A percentile compares a stretch with the other conserved stretches of the same genome.
These are phyloP conservation scores for Coemansia sp. DNA, from an alignment of 192 early-diverging fungal species.

Conservation along the genomic window DNA sequence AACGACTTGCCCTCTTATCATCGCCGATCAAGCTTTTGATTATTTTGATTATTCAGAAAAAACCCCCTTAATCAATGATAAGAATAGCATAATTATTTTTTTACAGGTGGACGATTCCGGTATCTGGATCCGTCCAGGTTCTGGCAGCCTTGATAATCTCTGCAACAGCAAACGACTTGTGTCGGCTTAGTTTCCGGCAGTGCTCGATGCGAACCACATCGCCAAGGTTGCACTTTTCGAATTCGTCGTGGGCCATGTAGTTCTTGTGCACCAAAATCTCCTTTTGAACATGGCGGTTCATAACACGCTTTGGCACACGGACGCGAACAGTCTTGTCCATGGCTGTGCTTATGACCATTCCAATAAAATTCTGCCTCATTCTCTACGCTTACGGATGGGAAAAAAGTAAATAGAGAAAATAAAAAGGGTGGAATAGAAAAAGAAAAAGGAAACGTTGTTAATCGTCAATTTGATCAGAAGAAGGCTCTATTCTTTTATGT, in stretches of 20 bases:
- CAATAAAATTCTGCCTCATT: conserved; percentile 80
- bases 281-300: conserved; percentile 72
- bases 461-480: not conserved
- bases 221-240: conserved; percentile 77
- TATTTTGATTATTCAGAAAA: not conserved
- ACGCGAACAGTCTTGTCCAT: conserved; percentile 93
- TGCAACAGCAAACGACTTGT: conserved; percentile 86
- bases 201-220: conserved; percentile 92
- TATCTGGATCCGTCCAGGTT: conserved; percentile 55
- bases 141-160: conserved; percentile 67
- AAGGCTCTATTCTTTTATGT: too few species aligned
- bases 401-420: not conserved
- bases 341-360: conserved; percentile 84
- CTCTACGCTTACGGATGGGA: not conserved
- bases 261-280: conserved; percentile 80
- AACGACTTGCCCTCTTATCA: too few species aligned
- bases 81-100: not conserved
- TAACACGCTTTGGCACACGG: conserved; percentile 69
- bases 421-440: not conserved
- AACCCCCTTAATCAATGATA: too few species aligned
- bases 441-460: not conserved
- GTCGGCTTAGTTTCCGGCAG: conserved; percentile 82
- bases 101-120: conserved; percentile 47
- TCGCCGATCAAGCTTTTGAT: conserved; percentile 1
- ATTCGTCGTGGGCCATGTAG: conserved; percentile 87